These are phyloP conservation scores for Pseudopediastrum boryanum DNA, from an alignment of 139 green algal species.

Conservation along the genomic window DNA sequence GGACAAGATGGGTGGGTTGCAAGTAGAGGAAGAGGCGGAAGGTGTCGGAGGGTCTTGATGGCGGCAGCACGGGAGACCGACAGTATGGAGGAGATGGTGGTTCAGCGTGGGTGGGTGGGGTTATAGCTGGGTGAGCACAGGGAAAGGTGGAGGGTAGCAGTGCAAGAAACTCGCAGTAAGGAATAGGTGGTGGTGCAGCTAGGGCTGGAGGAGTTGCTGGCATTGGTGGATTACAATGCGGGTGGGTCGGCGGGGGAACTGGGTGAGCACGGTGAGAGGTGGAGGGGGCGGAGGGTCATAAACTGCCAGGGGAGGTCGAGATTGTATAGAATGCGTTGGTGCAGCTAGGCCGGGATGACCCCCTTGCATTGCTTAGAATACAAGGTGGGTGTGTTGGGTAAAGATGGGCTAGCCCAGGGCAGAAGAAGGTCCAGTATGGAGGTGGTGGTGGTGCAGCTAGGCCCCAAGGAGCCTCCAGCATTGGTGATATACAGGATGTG, in stretches of 20 bases:
- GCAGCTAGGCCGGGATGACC: constrained; percentile 12
- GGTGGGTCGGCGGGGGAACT: not conserved
- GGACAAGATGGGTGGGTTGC: not conserved
- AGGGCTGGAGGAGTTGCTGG: not conserved
- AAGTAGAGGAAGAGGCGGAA: too few relatives aligned
- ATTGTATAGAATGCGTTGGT: too few relatives aligned
- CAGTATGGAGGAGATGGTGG: constrained; percentile 7
- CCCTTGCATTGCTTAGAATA: not conserved
- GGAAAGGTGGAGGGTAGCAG: not conserved
- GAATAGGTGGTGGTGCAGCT: constrained; percentile 33
- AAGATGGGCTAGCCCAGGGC: too few relatives aligned
- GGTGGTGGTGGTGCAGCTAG: constrained; percentile 31
- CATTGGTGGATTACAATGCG: not conserved
- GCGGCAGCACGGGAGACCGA: constrained; percentile 36
- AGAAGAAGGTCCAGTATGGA: too few relatives aligned
- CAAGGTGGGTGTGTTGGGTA: not conserved
- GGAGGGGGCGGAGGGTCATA: constrained; percentile 26
- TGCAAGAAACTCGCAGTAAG: constrained; percentile 9
- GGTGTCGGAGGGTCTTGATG: too few relatives aligned
- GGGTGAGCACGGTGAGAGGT: constrained; percentile 22
- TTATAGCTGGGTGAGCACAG: too few relatives aligned
- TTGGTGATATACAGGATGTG: not conserved
- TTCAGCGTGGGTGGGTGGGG: not conserved
- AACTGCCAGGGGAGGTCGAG: too few relatives aligned
- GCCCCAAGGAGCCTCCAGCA: not conserved